Percentiles rank a stretch among this genome's conserved stretches.
phyloP scores from a whole-genome alignment of 108 stramenopile species.

The Aurantiochytrium sp. region DNA sequence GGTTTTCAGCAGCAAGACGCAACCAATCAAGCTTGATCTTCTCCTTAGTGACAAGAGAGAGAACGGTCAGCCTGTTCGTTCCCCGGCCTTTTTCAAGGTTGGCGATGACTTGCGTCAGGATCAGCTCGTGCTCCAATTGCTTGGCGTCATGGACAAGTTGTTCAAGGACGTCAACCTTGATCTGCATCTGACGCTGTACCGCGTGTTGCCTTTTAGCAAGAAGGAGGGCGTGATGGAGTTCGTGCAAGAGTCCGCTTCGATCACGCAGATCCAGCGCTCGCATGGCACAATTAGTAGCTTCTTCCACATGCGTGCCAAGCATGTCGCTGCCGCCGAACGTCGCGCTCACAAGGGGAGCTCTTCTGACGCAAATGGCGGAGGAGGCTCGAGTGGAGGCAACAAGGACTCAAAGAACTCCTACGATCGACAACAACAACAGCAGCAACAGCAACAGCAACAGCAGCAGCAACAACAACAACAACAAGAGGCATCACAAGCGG shows the following conservation, averaged over 20 bases:
- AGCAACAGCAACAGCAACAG: not conserved
- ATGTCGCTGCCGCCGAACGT: conserved; percentile 46
- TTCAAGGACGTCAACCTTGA: conserved; percentile 90
- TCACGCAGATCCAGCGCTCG: conserved; percentile 70
- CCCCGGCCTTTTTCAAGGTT: conserved; percentile 75
- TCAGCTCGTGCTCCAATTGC: conserved; percentile 89
- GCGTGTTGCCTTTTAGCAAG: conserved; percentile 63
- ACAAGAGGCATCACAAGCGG: conserved; percentile 45
- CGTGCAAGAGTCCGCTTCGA: conserved; percentile 75
- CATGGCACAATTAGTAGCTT: not conserved
- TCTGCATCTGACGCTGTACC: conserved; percentile 64
- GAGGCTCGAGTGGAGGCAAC: too few relatives aligned
- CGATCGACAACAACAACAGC: too few relatives aligned
- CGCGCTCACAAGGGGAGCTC: conserved; percentile 1
- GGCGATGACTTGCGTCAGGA: conserved; percentile 98
- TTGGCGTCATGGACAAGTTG: conserved; percentile 89
- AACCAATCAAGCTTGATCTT: not conserved
- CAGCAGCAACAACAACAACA: conserved; percentile 28
- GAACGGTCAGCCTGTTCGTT: not conserved
- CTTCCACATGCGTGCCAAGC: not conserved
- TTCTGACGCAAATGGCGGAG: conserved; percentile 43
- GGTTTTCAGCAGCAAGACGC: conserved; percentile 24
- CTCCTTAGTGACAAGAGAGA: not conserved
- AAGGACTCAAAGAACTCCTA: too few relatives aligned
- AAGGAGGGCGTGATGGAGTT: conserved; percentile 84